phyloP scores from a whole-genome alignment of 768 basidiomycete species.

The Chalciporus pseudorubinellus region DNA sequence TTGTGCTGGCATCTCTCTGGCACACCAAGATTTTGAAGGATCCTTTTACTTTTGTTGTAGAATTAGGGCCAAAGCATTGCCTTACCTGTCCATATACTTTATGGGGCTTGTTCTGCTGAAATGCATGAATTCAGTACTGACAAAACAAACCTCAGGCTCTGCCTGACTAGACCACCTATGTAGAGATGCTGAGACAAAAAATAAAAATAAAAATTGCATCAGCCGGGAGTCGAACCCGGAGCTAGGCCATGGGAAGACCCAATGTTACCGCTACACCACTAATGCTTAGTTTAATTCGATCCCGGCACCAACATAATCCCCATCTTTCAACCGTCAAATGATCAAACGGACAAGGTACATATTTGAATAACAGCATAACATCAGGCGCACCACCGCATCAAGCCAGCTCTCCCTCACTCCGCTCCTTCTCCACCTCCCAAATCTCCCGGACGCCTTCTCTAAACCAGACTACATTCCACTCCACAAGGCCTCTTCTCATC shows the following conservation, averaged over 20 bases:
- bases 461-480: constrained; percentile 87
- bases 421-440: constrained; percentile 68
- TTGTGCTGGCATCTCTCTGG: no score
- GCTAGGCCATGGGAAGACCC: constrained; percentile 78
- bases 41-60: no score
- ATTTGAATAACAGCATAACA: not conserved
- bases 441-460: constrained; percentile 82
- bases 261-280: constrained; percentile 85
- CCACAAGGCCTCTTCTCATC: constrained; percentile 68
- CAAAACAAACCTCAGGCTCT: no score
- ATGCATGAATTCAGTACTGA: no score
- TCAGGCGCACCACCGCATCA: not conserved
- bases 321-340: no score
- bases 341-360: not conserved
- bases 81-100: no score
- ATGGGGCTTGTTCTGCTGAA: no score
- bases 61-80: no score
- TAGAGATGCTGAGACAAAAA: not conserved
- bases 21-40: no score
- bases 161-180: no score
- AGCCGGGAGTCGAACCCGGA: constrained; percentile 60
- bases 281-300: no score
- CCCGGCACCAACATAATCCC: no score
- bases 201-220: constrained; percentile 37
- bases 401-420: constrained; percentile 22